Evolutionary conservation across 1,284 basidiomycete genomes (phyloP).

Genomic region (Schizophyllum commune): DNA sequence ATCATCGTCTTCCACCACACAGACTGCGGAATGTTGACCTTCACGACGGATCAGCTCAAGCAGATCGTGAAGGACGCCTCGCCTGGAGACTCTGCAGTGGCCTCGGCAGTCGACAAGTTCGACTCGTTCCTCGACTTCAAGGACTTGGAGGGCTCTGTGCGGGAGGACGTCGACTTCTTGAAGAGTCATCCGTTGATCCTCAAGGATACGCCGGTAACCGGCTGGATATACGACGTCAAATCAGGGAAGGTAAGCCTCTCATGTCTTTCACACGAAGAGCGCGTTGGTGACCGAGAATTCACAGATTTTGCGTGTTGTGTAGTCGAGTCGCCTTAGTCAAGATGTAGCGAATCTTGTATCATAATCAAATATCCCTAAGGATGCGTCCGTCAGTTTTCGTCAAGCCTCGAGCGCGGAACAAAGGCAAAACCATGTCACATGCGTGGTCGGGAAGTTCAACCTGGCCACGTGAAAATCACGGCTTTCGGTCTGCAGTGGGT

Average conservation of each 20-base stretch:
- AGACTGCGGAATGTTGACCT: slow-evolving; percentile 61
- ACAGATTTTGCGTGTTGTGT: not conserved
- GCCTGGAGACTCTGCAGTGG: slow-evolving; percentile 27
- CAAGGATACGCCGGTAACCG: slow-evolving; percentile 45
- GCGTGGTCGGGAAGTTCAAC: too few relatives aligned
- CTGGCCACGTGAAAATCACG: too few relatives aligned
- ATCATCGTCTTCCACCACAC: slow-evolving; percentile 63
- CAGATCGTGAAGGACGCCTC: slow-evolving; percentile 43
- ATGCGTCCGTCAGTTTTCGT: too few relatives aligned
- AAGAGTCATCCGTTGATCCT: slow-evolving; percentile 47
- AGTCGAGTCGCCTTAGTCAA: not conserved
- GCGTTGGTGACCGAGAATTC: not conserved
- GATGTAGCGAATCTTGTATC: too few relatives aligned
- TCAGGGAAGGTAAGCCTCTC: slow-evolving; percentile 40
- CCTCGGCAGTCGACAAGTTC: slow-evolving; percentile 37
- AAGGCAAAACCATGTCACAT: too few relatives aligned
- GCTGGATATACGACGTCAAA: slow-evolving; percentile 59
- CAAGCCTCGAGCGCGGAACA: too few relatives aligned
- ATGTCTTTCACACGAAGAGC: not conserved
- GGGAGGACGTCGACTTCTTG: slow-evolving; percentile 49
- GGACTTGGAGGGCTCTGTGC: slow-evolving; percentile 45
- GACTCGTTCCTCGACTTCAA: slow-evolving; percentile 49
- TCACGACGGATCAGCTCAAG: slow-evolving; percentile 43
- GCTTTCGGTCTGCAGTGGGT: too few relatives aligned
- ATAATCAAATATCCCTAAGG: too few relatives aligned